A percentile compares a stretch with the other conserved stretches of the same genome.
Conservation (phyloP, 352 stramenopile genomes). For the Phytophthora syringae region DNA sequence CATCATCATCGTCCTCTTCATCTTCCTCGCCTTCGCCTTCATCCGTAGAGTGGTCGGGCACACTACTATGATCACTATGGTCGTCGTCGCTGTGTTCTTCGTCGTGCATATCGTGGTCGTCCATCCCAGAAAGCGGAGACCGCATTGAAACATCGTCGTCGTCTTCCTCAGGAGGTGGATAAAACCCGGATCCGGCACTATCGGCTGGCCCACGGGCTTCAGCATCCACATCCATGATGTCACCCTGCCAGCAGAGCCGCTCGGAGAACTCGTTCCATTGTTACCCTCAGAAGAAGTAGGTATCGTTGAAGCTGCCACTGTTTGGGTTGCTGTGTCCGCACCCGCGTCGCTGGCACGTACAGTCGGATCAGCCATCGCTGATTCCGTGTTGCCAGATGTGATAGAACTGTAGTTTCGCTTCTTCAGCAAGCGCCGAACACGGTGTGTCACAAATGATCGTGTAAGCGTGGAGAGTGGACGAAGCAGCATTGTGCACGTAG, state of each 20-base stretch:
- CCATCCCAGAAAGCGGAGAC: conserved; percentile 50
- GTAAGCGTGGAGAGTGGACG: conserved; percentile 83
- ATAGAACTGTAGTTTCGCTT: conserved; percentile 46
- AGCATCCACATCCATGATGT: conserved; percentile 32
- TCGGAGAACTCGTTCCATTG: neutral
- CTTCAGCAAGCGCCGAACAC: conserved; percentile 67
- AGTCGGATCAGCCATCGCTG: neutral
- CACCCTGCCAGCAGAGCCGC: conserved; percentile 1
- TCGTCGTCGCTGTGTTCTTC: conserved; percentile 59
- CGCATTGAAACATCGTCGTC: conserved; percentile 76
- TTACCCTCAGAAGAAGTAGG: conserved; percentile 1
- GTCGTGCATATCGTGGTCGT: conserved; percentile 67
- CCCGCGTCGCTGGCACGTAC: neutral
- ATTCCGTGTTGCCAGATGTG: conserved; percentile 2
- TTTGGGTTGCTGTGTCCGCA: neutral
- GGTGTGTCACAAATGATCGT: conserved; percentile 81
- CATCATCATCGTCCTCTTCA: conserved; percentile 69
- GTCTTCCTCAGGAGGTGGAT: conserved; percentile 33
- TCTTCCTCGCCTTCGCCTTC: conserved; percentile 54
- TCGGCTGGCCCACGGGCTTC: conserved; percentile 4
- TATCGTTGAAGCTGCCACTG: conserved; percentile 2
- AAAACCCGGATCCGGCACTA: conserved; percentile 23
- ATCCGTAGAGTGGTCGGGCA: conserved; percentile 59
- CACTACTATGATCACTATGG: conserved; percentile 65
- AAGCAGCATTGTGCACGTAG: conserved; percentile 81